Evolutionary conservation across 2,329 filamentous ascomycete genomes (phyloP), one percentile per base, ranked within the genome.

Genomic region (Ceratocystiopsis brevicomis): DNA sequence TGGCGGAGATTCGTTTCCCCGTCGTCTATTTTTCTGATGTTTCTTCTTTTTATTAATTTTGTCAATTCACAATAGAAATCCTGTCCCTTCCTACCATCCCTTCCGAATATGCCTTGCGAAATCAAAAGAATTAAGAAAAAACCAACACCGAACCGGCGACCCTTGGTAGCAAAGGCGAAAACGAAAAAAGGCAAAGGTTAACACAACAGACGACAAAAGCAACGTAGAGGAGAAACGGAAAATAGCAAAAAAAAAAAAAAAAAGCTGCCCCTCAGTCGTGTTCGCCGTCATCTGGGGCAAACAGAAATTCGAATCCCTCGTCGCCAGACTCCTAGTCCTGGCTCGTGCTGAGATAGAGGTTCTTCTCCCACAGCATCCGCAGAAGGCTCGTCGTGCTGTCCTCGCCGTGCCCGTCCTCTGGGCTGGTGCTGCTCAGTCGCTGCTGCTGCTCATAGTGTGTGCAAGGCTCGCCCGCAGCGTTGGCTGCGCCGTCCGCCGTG

Each of bases 361-460:
- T 69, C 61, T 71, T 76, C 39, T 78, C 73, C 74, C 74, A 78
- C 40, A 78, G 56, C 48, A 69, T 71, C 44, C 73, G 61, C 43
- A 78, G 57, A 38, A 76, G 51, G 5, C 66, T 60, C 1, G 65
- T 58, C 1, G 70, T 67, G 11, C 63, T 65, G 41, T 71, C 66
- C 40, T 70, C 66, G 21, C 68, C 68, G 18, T 66, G 62, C 3
- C 58, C 60, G n/a, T 67, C 66, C 0, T 64, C 62, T 3, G 67
- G 56, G 44, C 67, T 71, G 4, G 19, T 21, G 11, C 65, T 60
- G 2, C 67, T 69, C 1, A 71, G 56, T 6, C 61, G 52, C 35
- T 62, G 62, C 18, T 60, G 59, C n/a, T 62, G 16, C 59, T 56
- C 21, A 52, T 36, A 37, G 16, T 19, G 48, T 11, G 60, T 62